These are phyloP conservation scores for Leccinum olivaceopallidum DNA, from an alignment of 768 basidiomycete species.

Conservation along the genomic window DNA sequence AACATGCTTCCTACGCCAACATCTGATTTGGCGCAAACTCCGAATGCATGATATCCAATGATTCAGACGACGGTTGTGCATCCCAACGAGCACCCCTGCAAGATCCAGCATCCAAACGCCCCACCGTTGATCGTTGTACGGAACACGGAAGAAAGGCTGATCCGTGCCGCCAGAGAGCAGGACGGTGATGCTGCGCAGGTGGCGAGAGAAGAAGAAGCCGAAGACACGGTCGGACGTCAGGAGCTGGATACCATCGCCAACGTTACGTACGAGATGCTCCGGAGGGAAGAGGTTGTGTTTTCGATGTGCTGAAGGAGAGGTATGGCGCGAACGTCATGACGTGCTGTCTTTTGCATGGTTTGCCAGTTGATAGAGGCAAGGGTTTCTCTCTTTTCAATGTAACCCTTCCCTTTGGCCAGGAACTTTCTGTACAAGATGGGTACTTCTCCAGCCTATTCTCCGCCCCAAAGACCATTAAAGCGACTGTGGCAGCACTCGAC, in stretches of 20 bases:
- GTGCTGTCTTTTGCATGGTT: slow-evolving; percentile 49
- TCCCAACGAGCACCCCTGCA: slow-evolving; percentile 55
- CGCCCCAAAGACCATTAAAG: slow-evolving; percentile 23
- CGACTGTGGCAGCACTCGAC: slow-evolving; percentile 21
- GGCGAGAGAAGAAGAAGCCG: slow-evolving; percentile 24
- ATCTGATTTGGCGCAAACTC: slow-evolving; percentile 37
- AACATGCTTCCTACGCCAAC: slow-evolving; percentile 32
- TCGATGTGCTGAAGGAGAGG: slow-evolving; percentile 18
- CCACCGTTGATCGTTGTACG: slow-evolving; percentile 46
- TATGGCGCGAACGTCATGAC: slow-evolving; percentile 28
- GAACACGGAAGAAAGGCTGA: slow-evolving; percentile 34
- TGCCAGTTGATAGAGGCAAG: slow-evolving; percentile 40
- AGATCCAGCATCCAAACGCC: slow-evolving; percentile 48
- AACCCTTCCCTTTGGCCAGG: neutral
- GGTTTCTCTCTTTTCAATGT: neutral
- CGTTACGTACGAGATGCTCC: too few relatives aligned
- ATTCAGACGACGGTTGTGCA: slow-evolving; percentile 53
- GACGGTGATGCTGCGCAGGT: slow-evolving; percentile 18
- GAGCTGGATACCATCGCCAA: neutral
- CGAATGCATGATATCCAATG: slow-evolving; percentile 60
- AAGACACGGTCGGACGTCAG: slow-evolving; percentile 25
- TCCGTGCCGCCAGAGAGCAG: slow-evolving; percentile 12
- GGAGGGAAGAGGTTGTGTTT: too few relatives aligned
- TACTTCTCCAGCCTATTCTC: slow-evolving; percentile 17
- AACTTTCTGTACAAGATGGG: slow-evolving; percentile 22